Evolutionary conservation across 23 red algal species (phyloP).

Genomic region (Cyanidiococcus yangmingshanensis): DNA sequence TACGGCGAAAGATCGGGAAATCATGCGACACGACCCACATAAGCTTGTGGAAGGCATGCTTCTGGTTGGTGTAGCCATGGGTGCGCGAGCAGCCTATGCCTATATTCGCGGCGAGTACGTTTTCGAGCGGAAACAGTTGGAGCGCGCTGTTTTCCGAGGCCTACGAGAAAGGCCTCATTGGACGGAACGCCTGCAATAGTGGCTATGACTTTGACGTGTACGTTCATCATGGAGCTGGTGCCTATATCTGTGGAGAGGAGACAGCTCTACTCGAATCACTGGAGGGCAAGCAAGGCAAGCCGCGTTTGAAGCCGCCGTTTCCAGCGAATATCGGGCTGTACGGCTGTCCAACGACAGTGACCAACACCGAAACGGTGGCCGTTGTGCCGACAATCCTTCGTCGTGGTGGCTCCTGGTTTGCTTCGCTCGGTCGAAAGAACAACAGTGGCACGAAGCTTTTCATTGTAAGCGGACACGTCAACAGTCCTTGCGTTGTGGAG

Average conservation of each 20-base stretch:
- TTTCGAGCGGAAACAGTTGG: slow-evolving; percentile 64
- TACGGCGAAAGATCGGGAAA: slow-evolving; percentile 97
- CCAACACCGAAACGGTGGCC: slow-evolving; percentile 92
- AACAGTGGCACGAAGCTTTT: slow-evolving; percentile 98
- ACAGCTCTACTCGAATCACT: slow-evolving; percentile 95
- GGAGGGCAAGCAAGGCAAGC: slow-evolving; percentile 97
- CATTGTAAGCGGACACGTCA: slow-evolving; percentile 88
- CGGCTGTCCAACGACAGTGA: slow-evolving; percentile 94
- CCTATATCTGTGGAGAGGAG: slow-evolving; percentile 99
- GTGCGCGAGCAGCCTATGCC: slow-evolving; percentile 76
- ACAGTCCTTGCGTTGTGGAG: slow-evolving; percentile 86
- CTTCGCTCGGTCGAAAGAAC: slow-evolving; percentile 71
- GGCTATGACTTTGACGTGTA: slow-evolving; percentile 96
- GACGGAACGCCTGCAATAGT: slow-evolving; percentile 78
- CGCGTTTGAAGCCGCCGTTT: slow-evolving; percentile 95
- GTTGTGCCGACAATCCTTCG: slow-evolving; percentile 93
- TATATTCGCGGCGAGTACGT: slow-evolving; percentile 97
- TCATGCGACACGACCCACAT: slow-evolving; percentile 96
- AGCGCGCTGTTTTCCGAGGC: slow-evolving; percentile 66
- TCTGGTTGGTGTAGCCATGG: slow-evolving; percentile 75
- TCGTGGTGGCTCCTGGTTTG: slow-evolving; percentile 88
- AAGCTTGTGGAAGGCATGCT: slow-evolving; percentile 90
- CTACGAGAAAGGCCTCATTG: slow-evolving; percentile 75
- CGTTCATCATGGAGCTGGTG: slow-evolving; percentile 82
- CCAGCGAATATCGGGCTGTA: slow-evolving; percentile 99